Evolutionary conservation across 31 red algal genomes (phyloP).

Genomic region (Pterothamnion heteromorphum): DNA sequence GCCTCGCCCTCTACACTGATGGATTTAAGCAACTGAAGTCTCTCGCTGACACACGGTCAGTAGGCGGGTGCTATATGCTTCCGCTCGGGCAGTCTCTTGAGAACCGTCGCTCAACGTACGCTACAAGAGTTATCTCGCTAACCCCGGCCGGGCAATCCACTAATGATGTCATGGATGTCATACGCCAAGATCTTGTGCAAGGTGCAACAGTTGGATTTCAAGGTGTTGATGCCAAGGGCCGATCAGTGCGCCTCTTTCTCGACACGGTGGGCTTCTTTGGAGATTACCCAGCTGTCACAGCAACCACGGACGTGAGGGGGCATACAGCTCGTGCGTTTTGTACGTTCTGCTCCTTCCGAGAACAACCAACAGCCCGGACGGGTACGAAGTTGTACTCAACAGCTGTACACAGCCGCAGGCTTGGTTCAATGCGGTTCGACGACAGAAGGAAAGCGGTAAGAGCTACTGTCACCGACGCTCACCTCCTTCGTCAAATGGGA

Average conservation of each 20-base stretch:
- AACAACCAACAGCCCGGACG: background rate
- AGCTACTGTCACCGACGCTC: background rate
- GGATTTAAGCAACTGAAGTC: too few species aligned
- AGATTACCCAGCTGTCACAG: background rate
- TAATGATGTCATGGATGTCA: background rate
- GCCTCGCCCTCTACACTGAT: background rate
- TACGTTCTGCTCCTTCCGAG: background rate
- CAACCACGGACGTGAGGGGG: background rate
- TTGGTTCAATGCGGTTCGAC: background rate
- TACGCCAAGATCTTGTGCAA: background rate
- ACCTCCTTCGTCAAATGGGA: background rate
- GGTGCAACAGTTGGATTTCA: background rate
- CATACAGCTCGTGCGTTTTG: background rate
- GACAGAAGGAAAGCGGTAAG: background rate
- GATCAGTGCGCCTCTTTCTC: background rate
- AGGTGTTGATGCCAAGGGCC: background rate
- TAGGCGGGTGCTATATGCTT: background rate
- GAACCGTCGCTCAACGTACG: background rate
- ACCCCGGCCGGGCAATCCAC: background rate
- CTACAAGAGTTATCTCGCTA: background rate
- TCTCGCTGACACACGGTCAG: background rate
- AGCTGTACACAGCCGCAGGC: background rate
- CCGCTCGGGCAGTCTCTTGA: background rate
- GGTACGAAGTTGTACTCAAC: background rate
- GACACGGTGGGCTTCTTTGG: background rate